A percentile compares a stretch with the other conserved stretches of the same genome.
These are phyloP conservation scores for Chaetomiaceae sp. DNA, from an alignment of 2,329 filamentous ascomycete genomes.

Conservation along the genomic window DNA sequence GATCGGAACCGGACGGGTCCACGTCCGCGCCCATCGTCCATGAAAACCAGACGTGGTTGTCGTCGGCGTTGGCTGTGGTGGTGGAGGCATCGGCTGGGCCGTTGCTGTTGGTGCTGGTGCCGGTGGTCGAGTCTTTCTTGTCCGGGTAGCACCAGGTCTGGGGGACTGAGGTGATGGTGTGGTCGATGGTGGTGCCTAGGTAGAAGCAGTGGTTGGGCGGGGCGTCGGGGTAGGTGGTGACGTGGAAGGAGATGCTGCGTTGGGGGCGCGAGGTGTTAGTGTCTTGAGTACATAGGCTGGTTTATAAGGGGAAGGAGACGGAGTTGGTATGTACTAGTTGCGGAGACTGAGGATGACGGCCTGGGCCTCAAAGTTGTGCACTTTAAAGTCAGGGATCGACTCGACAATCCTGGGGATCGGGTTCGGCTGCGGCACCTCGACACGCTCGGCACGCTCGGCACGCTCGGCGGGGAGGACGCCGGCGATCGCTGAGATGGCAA, in stretches of 20 bases:
- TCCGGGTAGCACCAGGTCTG: conserved; percentile 17
- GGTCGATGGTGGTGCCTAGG: conserved; percentile 18
- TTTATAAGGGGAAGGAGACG: neutral
- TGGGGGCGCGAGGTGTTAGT: neutral
- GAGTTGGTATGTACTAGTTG: conserved; percentile 12
- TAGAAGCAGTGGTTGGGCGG: conserved; percentile 12
- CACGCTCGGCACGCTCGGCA: too few species aligned
- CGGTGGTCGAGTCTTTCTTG: neutral
- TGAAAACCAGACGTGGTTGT: conserved; percentile 14
- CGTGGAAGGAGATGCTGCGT: conserved; percentile 23
- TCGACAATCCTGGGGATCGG: neutral
- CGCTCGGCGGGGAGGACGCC: too few species aligned
- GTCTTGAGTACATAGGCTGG: neutral
- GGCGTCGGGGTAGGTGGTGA: conserved; percentile 10
- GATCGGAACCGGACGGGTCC: neutral
- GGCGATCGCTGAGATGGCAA: neutral
- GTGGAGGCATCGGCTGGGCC: neutral
- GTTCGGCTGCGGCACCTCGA: neutral
- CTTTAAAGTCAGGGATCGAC: conserved; percentile 13
- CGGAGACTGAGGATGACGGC: conserved; percentile 21
- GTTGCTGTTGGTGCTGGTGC: neutral
- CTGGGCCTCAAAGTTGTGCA: conserved; percentile 19
- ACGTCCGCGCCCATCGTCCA: conserved; percentile 9
- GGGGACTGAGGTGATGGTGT: conserved; percentile 10
- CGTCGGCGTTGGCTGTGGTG: neutral